Base-by-base conservation (phyloP, 495 filamentous ascomycete genomes). In the Penicillium egyptiacum region DNA sequence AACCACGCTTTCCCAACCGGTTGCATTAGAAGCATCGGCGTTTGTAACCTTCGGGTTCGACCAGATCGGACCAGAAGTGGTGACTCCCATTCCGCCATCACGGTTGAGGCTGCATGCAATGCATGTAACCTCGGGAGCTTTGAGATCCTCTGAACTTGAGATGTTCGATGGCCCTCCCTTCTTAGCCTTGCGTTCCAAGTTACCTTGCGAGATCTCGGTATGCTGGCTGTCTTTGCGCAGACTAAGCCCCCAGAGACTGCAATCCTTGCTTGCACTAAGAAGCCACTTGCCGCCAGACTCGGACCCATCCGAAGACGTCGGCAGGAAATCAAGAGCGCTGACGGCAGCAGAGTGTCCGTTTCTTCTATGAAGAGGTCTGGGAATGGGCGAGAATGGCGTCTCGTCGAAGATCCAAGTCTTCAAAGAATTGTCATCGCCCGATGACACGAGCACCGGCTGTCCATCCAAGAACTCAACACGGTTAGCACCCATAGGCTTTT, bases 351-450 rank as follows among this genome's bases (percentile, higher is more conserved):
- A 89, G 68, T 99, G 94, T 6, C 94, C 95, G 56, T 86, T 88
- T 43, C 94, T 83, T 42, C 80, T 81, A 66, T 97, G 95, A 40
- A 98, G 78, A 20, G 89, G 87, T 31, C 91, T 82, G 9, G 94
- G 94, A 31, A 91, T 81, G 0, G 91, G 85, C 2, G 89, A 91
- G 69, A 92, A 92, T 4, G 90, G 90, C 3, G 85, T 85, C 56
- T 92, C 86, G 65, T 96, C 91, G 60, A 97, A 95, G 57, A 96
- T 92, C 92, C 92, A 97, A 4, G 88, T 91, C 68, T 90, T 96
- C 40, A 99, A 75, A 31, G 91, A 88, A 70, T 99, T 99, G 70
- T 99, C 94, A 33, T 88, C 80, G 23, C 92, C 95, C 55, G 88
- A 91, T 4, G 92, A 96, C 28, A 97, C 80, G 30, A 99, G 80